A percentile compares a stretch with the other conserved stretches of the same genome.
These are phyloP conservation scores for Dichomitus squalens DNA, from an alignment of 1,284 basidiomycete genomes.

Conservation along the genomic window DNA sequence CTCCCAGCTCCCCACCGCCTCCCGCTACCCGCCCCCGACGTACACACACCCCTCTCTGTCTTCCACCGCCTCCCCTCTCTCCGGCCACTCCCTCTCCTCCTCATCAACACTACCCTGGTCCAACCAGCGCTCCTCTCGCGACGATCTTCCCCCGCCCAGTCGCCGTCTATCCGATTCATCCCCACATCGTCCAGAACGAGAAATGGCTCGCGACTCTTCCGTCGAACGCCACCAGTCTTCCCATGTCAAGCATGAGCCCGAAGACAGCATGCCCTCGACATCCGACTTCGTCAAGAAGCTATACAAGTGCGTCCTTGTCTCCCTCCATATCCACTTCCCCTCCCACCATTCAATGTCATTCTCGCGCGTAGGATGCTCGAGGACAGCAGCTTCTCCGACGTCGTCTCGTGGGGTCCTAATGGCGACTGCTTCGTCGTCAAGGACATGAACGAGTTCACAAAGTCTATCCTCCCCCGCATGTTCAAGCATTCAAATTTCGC, in stretches of 20 bases:
- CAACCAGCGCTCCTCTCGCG: constrained; percentile 36
- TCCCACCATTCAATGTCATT: not conserved
- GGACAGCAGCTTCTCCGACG: constrained; percentile 70
- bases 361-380: constrained; percentile 75
- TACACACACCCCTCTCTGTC: constrained; percentile 38
- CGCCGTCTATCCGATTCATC: constrained; percentile 30
- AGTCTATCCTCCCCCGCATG: constrained; percentile 89
- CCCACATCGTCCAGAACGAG: constrained; percentile 30
- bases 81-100: constrained; percentile 30
- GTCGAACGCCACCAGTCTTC: constrained; percentile 24
- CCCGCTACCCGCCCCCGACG: constrained; percentile 37
- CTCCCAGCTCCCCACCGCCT: constrained; percentile 31
- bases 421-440: constrained; percentile 95
- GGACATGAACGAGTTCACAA: constrained; percentile 98
- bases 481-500: constrained; percentile 99
- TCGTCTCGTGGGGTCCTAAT: constrained; percentile 86
- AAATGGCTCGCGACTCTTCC: constrained; percentile 26
- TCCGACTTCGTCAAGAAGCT: constrained; percentile 96
- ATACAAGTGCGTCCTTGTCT: constrained; percentile 69
- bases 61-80: constrained; percentile 33
- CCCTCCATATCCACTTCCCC: constrained; percentile 10
- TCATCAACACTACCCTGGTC: constrained; percentile 36
- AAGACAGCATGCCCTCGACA: constrained; percentile 73
- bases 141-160: constrained; percentile 33
- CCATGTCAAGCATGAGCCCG: constrained; percentile 38